Evolutionary conservation across 495 filamentous ascomycete genomes (phyloP).

Genomic region (Lineolata rhizophorae): DNA sequence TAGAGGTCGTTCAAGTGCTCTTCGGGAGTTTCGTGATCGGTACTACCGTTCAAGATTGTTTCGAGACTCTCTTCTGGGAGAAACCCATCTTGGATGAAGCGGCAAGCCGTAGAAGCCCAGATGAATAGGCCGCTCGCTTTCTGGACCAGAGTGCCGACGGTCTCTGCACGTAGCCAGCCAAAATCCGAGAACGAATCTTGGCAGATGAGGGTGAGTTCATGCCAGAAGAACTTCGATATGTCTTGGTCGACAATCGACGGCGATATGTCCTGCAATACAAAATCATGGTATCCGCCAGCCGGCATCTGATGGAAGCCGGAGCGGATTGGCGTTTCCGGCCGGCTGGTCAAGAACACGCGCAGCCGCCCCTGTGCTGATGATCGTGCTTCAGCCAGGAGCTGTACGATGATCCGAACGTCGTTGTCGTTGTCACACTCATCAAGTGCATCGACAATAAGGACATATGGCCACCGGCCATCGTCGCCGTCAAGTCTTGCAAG

Average conservation of each 20-base stretch:
- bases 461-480: background rate
- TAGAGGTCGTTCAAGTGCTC: background rate
- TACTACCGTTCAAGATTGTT: background rate
- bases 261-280: constrained; percentile 12
- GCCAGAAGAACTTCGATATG: constrained; percentile 1
- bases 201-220: background rate
- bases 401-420: constrained; percentile 7
- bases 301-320: constrained; percentile 9
- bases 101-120: background rate
- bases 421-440: constrained; percentile 12
- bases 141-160: background rate
- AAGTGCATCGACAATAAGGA: constrained; percentile 9
- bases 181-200: background rate
- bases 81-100: background rate
- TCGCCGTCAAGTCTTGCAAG: constrained; percentile 2
- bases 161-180: background rate
- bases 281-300: constrained; percentile 4
- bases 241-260: constrained; percentile 7
- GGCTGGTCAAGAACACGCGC: background rate
- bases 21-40: background rate
- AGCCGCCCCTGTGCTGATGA: background rate
- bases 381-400: constrained; percentile 8
- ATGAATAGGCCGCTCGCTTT: background rate
- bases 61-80: background rate
- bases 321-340: constrained; percentile 13